Percentiles rank a stretch among this genome's conserved stretches.
Evolutionary conservation across 2,329 filamentous ascomycete species (phyloP).

Genomic region (Ceratocystis lukuohia): DNA sequence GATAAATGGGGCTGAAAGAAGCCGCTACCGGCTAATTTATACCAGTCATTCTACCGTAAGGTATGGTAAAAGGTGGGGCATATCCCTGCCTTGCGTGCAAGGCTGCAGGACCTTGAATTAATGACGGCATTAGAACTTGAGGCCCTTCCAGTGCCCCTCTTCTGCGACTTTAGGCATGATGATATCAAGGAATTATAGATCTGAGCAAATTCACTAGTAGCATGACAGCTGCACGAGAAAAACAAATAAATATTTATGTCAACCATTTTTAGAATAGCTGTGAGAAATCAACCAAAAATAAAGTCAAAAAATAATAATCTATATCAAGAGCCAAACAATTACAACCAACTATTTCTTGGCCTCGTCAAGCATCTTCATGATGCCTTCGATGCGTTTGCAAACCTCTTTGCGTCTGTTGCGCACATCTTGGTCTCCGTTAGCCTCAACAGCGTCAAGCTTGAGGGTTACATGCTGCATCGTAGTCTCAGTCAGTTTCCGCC

Average conservation of each 20-base stretch:
- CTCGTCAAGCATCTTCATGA: constrained; percentile 51
- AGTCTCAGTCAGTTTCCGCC: constrained; percentile 62
- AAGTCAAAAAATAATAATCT: neutral
- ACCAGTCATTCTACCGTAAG: neutral
- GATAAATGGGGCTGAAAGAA: constrained; percentile 6
- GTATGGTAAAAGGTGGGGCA: constrained; percentile 3
- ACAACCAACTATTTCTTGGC: constrained; percentile 23
- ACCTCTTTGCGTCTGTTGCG: constrained; percentile 55
- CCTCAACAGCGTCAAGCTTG: constrained; percentile 65
- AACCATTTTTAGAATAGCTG: neutral
- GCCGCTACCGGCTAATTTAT: neutral
- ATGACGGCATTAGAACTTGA: neutral
- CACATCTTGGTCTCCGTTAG: constrained; percentile 53
- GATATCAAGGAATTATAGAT: neutral
- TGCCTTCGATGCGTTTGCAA: constrained; percentile 55
- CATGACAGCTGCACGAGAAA: neutral
- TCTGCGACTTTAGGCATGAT: neutral
- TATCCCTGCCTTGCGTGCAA: neutral
- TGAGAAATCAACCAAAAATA: neutral
- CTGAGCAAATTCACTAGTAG: neutral
- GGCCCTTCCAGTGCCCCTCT: constrained; percentile 12
- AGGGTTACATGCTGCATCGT: constrained; percentile 62
- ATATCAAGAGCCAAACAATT: neutral
- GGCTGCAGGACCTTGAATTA: neutral
- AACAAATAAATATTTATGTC: neutral